Evolutionary conservation across 2,329 filamentous ascomycete species (phyloP).

Genomic region (Beauveria medogensis): DNA sequence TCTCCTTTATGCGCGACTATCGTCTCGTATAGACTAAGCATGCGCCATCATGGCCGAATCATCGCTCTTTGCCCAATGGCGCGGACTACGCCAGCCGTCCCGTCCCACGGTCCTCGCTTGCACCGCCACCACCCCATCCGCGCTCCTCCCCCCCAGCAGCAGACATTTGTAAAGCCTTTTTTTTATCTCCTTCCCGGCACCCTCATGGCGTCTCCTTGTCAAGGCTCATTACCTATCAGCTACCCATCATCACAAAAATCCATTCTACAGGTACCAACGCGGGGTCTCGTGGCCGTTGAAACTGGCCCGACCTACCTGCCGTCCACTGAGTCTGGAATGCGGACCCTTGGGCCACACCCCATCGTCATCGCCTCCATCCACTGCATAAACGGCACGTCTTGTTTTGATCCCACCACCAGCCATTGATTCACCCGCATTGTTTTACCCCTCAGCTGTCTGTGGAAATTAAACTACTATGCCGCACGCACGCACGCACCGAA

Average conservation of each 20-base stretch:
- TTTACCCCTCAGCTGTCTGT: neutral
- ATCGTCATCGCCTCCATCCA: neutral
- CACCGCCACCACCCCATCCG: neutral
- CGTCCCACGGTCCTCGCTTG: neutral
- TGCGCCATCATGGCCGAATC: neutral
- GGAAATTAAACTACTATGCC: neutral
- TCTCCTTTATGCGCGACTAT: neutral
- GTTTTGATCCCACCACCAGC: neutral
- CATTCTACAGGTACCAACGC: neutral
- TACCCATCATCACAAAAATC: too few relatives aligned
- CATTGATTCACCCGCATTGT: neutral
- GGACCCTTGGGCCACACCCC: neutral
- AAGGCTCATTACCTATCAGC: neutral
- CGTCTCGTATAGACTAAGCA: neutral
- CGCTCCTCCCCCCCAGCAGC: neutral
- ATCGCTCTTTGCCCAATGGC: neutral
- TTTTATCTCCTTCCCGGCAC: neutral
- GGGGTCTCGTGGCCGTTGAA: conserved; percentile 3
- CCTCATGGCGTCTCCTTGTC: too few relatives aligned
- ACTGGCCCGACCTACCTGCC: neutral
- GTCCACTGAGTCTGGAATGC: too few relatives aligned
- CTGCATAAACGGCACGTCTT: neutral
- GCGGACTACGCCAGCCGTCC: neutral
- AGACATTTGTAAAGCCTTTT: neutral
- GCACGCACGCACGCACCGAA: neutral